These are phyloP conservation scores for Psilocybe cyanescens DNA, from an alignment of 768 basidiomycete species.

Conservation along the genomic window DNA sequence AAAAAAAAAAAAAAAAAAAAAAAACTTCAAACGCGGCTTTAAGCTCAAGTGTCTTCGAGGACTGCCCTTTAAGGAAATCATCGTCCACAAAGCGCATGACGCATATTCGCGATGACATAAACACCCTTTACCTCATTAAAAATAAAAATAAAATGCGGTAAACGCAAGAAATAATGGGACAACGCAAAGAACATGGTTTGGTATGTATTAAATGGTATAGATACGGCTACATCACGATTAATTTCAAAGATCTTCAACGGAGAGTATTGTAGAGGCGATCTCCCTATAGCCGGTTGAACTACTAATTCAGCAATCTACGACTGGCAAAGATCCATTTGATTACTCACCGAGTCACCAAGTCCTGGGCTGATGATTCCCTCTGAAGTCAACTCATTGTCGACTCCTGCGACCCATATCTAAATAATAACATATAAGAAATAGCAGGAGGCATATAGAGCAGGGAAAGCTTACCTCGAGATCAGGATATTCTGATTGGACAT, in stretches of 20 bases:
- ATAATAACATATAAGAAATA: neutral
- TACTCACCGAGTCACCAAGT: slow-evolving; percentile 84
- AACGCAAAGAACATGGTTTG: no score
- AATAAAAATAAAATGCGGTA: no score
- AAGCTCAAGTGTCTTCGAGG: neutral
- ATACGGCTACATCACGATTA: neutral
- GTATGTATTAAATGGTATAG: neutral
- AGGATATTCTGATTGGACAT: slow-evolving; percentile 70
- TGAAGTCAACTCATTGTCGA: slow-evolving; percentile 71
- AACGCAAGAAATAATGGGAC: no score
- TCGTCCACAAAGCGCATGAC: neutral
- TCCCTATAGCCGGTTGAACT: slow-evolving; percentile 55
- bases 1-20: no score
- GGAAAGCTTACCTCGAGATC: slow-evolving; percentile 67
- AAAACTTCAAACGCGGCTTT: neutral
- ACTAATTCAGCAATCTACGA: no score
- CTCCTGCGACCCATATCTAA: slow-evolving; percentile 82
- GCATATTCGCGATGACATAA: neutral
- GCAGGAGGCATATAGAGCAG: neutral
- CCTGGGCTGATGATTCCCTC: slow-evolving; percentile 90
- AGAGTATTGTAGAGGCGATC: slow-evolving; percentile 85
- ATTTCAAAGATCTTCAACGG: slow-evolving; percentile 28
- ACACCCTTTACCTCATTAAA: no score
- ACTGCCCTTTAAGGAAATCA: neutral
- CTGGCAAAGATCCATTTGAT: neutral